Evolutionary conservation across 2,329 filamentous ascomycete genomes (phyloP).

Genomic region (Ophiostoma ulmi): DNA sequence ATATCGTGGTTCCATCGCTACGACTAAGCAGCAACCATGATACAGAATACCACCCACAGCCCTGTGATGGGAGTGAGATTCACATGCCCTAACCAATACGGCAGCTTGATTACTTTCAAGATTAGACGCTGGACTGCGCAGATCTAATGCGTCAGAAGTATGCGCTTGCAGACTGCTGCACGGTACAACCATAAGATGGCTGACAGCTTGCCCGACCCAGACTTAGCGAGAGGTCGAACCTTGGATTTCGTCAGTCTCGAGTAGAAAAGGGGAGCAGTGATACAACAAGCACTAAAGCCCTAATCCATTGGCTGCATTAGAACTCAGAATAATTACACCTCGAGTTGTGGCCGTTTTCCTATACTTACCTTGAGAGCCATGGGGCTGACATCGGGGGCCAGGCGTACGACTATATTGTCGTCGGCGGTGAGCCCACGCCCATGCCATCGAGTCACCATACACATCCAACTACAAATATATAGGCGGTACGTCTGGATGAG

Average conservation of each 20-base stretch:
- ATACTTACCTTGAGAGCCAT: constrained; percentile 29
- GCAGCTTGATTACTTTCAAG: not conserved
- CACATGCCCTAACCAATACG: not conserved
- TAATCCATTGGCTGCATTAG: not conserved
- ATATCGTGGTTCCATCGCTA: not conserved
- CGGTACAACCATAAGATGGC: not conserved
- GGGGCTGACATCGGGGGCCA: constrained; percentile 30
- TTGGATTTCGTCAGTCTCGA: not conserved
- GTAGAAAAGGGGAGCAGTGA: not conserved
- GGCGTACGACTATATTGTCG: constrained; percentile 44
- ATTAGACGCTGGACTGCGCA: not conserved
- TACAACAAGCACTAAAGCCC: not conserved
- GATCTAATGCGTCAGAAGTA: too few species aligned
- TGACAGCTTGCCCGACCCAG: not conserved
- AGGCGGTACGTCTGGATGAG: constrained; percentile 46
- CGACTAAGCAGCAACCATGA: not conserved
- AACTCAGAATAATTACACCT: not conserved
- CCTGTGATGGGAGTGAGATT: not conserved
- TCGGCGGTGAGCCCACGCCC: constrained; percentile 33
- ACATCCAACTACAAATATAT: not conserved
- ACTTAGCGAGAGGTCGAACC: not conserved
- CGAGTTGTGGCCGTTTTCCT: constrained; percentile 30
- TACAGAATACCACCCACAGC: too few species aligned
- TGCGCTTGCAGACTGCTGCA: not conserved
- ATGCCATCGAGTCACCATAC: not conserved